phyloP scores from a whole-genome alignment of 768 basidiomycete genomes.

The Sporobolomyces pararoseus region DNA sequence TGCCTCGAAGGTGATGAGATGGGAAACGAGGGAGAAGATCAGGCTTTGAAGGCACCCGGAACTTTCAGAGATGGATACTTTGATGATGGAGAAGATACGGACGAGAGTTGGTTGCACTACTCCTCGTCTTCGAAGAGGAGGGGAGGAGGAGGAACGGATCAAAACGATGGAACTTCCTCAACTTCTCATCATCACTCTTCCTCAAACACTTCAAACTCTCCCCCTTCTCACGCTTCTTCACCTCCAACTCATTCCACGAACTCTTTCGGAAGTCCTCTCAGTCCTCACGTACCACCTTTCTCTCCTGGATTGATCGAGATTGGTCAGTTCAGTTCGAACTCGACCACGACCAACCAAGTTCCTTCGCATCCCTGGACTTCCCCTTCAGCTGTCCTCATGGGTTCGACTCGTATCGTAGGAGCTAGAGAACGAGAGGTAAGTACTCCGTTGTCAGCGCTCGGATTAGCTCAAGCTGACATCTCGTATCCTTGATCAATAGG shows the following conservation, averaged over 20 bases:
- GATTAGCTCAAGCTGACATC: no score
- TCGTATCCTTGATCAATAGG: neutral
- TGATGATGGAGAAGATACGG: slow-evolving; percentile 7
- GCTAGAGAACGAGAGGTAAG: slow-evolving; percentile 21
- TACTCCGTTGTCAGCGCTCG: neutral
- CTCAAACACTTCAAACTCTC: slow-evolving; percentile 7
- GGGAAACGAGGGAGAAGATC: neutral
- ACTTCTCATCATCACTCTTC: neutral
- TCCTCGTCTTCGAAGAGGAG: slow-evolving; percentile 3
- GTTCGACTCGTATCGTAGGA: neutral
- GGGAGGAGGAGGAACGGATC: neutral
- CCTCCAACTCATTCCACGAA: neutral
- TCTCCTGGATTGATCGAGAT: slow-evolving; percentile 27
- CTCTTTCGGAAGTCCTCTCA: slow-evolving; percentile 38
- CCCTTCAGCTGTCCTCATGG: neutral
- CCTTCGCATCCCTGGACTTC: slow-evolving; percentile 3
- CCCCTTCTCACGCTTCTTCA: slow-evolving; percentile 1
- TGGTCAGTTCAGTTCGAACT: neutral
- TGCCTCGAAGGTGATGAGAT: no score
- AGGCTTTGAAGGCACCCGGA: neutral
- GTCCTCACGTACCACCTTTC: slow-evolving; percentile 45
- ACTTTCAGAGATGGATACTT: neutral
- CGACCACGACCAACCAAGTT: neutral
- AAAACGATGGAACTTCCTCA: neutral
- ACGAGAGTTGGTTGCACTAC: slow-evolving; percentile 20